phyloP scores from a whole-genome alignment of 345 rosid genomes.

The Linum usitatissimum region DNA sequence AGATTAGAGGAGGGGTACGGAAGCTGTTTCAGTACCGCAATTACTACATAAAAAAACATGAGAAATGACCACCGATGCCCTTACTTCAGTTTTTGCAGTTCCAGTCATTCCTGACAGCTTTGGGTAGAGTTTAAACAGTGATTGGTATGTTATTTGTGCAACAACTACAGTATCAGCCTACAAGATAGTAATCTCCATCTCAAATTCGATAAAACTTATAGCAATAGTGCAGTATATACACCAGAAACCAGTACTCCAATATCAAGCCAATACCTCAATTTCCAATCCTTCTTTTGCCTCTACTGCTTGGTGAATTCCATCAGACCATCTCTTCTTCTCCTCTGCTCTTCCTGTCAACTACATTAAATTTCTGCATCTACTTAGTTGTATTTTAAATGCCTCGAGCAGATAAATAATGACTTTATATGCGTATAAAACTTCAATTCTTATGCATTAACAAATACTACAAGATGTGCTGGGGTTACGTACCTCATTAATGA shows the following conservation, averaged over 20 bases:
- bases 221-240: slow-evolving; percentile 6
- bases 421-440: too few relatives aligned
- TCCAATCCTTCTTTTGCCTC: slow-evolving; percentile 95
- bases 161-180: slow-evolving; percentile 95
- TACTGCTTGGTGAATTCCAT: slow-evolving; percentile 94
- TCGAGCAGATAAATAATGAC: background rate
- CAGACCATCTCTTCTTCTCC: slow-evolving; percentile 97
- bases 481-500: slow-evolving; percentile 74
- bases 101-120: slow-evolving; percentile 98
- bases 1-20: slow-evolving; percentile 14
- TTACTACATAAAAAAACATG: background rate
- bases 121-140: slow-evolving; percentile 91
- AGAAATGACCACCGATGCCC: slow-evolving; percentile 13
- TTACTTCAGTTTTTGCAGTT: slow-evolving; percentile 96
- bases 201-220: slow-evolving; percentile 4
- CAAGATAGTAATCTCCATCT: slow-evolving; percentile 4
- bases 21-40: slow-evolving; percentile 1
- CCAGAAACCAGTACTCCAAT: slow-evolving; percentile 8
- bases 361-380: slow-evolving; percentile 6
- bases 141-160: slow-evolving; percentile 96
- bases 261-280: slow-evolving; percentile 48
- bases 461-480: background rate
- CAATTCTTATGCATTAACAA: background rate
- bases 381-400: background rate
- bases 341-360: slow-evolving; percentile 97